Evolutionary conservation across 2,329 filamentous ascomycete genomes (phyloP), one percentile per base, ranked within the genome.

Genomic region (Kalmusia sp.): DNA sequence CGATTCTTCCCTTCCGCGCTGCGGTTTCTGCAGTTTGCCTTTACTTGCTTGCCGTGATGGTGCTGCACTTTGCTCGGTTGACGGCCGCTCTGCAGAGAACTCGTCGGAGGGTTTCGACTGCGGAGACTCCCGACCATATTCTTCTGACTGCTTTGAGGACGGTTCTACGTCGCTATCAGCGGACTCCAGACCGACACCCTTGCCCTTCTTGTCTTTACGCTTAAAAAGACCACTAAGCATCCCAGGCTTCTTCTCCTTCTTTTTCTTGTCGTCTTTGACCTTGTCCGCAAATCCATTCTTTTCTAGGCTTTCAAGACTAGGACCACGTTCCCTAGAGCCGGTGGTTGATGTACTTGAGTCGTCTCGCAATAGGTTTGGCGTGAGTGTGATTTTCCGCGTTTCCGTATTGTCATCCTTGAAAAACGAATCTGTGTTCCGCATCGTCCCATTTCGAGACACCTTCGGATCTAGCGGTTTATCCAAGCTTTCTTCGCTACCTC

Each of bases 361-460:
- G 62, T 98, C 93, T 35, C 93, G 87, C 34, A 98, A 79, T 48
- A 99, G 78, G 63, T 96, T 96, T 1, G 95, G 95, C 3, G 95
- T 99, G 38, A 99, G 84, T 0, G 93, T 96, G 62, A 99, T 98
- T 79, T 98, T 98, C 75, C 96, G 92, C 2, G 95, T 97, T 75
- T 98, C 95, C 31, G 92, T 89, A 27, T 86, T 92, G 68, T 99
- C 93, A 68, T 98, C 95, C 74, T 92, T 96, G 81, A 97, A 97
- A 80, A 98, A 97, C 1, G 93, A 96, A 75, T 98, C 93, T 4
- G 92, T 93, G 70, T 96, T 96, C 59, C 93, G 86, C 38, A 96
- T 84, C 19, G 90, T 93, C 35, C 92, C 92, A 64, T 96, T 96
- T 59, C 89, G 86, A 30, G 91, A 92, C 2, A 73, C 64, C 41